These are phyloP conservation scores for Ophiocordyceps camponoti-rufipedis DNA, from an alignment of 2,329 filamentous ascomycete genomes.

Conservation along the genomic window DNA sequence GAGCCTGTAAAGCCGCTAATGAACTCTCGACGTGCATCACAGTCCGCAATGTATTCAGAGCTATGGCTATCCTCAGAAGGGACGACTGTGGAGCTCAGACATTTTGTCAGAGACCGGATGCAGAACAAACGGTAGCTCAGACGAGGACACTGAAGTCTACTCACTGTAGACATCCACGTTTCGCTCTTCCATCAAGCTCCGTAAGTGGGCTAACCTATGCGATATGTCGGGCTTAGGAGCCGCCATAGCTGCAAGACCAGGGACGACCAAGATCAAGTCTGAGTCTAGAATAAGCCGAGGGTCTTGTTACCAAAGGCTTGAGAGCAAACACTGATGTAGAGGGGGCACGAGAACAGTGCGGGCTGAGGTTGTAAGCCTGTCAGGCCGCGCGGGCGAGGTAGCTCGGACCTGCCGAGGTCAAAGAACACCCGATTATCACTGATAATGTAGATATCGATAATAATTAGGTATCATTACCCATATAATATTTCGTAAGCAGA, in stretches of 20 bases:
- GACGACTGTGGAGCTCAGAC: slow-evolving; percentile 43
- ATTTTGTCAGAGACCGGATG: background rate
- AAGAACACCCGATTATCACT: too few species aligned
- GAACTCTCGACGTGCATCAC: slow-evolving; percentile 76
- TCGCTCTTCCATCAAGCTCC: slow-evolving; percentile 71
- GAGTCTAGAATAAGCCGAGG: too few species aligned
- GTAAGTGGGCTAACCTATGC: slow-evolving; percentile 47
- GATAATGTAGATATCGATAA: too few species aligned
- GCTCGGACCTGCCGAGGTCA: too few species aligned
- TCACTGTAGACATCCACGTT: slow-evolving; percentile 86
- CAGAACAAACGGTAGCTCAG: background rate
- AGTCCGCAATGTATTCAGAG: slow-evolving; percentile 95
- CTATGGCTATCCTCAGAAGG: slow-evolving; percentile 95
- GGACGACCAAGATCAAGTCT: background rate
- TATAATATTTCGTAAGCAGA: too few species aligned
- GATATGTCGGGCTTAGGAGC: slow-evolving; percentile 40
- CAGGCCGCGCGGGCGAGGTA: too few species aligned
- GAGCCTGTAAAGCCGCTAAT: slow-evolving; percentile 93
- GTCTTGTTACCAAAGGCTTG: too few species aligned
- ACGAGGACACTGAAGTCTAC: slow-evolving; percentile 6
- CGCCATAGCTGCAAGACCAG: slow-evolving; percentile 1
- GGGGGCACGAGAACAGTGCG: too few species aligned
- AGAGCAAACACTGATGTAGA: too few species aligned
- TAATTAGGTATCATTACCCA: too few species aligned
- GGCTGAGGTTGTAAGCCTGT: too few species aligned